Evolutionary conservation across 768 basidiomycete genomes (phyloP).

Genomic region (Chalciporus piperatus): DNA sequence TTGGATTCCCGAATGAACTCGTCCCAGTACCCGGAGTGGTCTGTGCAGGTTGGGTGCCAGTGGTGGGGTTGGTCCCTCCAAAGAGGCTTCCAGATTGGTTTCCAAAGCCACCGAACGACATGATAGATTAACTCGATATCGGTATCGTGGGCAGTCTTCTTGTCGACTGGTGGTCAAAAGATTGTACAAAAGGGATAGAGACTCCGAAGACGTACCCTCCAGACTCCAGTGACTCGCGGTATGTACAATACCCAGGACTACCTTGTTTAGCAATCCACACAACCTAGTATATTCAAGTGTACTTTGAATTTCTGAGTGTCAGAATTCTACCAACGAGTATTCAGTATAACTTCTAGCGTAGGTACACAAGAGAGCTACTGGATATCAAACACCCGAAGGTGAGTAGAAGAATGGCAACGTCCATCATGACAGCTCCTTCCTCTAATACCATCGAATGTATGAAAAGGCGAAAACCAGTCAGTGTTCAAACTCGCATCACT

Average conservation of each 20-base stretch:
- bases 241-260: neutral
- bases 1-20: slow-evolving; percentile 10
- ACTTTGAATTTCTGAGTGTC: too few relatives aligned
- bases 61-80: slow-evolving; percentile 1
- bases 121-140: neutral
- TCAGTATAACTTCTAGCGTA: too few relatives aligned
- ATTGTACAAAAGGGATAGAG: neutral
- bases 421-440: too few relatives aligned
- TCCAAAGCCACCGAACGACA: neutral
- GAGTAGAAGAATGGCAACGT: too few relatives aligned
- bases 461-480: too few relatives aligned
- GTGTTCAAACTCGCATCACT: too few relatives aligned
- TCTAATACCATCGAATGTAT: too few relatives aligned
- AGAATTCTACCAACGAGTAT: too few relatives aligned
- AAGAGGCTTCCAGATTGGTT: slow-evolving; percentile 12
- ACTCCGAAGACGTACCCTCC: neutral
- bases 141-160: neutral
- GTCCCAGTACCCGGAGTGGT: slow-evolving; percentile 8
- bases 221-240: neutral
- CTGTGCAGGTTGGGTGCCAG: slow-evolving; percentile 15
- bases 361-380: too few relatives aligned
- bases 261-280: neutral
- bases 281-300: too few relatives aligned
- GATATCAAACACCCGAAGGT: too few relatives aligned
- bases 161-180: neutral